Evolutionary conservation across 2,329 filamentous ascomycete species (phyloP).

Genomic region (Myotisia sp.): DNA sequence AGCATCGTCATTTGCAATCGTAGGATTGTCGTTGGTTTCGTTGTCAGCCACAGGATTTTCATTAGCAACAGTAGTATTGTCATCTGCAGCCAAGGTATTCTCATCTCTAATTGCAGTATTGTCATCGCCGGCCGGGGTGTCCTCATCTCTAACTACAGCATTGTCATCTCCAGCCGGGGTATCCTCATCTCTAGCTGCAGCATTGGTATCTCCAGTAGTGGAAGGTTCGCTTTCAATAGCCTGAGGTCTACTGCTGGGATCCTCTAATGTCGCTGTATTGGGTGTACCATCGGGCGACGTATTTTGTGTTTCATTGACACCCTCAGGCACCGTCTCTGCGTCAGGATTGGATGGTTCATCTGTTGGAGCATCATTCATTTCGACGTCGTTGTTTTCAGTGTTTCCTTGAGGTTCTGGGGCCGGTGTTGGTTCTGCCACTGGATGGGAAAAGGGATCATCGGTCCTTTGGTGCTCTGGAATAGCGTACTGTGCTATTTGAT

Average conservation of each 20-base stretch:
- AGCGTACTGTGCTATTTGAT: no score
- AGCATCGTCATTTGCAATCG: slow-evolving; percentile 7
- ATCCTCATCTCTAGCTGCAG: no score
- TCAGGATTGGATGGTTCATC: background rate
- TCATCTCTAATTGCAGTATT: no score
- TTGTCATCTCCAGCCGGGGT: no score
- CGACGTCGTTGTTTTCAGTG: slow-evolving; percentile 10
- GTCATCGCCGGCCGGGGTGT: background rate
- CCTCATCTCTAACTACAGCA: background rate
- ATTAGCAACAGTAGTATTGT: background rate
- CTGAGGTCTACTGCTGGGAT: background rate
- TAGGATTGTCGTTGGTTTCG: slow-evolving; percentile 2
- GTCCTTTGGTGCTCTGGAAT: no score
- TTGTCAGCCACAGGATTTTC: background rate
- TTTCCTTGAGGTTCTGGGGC: background rate
- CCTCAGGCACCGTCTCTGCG: background rate
- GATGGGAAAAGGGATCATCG: no score
- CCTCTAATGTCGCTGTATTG: no score
- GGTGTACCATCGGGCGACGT: no score
- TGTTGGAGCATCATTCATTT: slow-evolving; percentile 7
- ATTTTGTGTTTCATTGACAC: background rate
- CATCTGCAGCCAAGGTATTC: no score
- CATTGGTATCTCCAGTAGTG: background rate
- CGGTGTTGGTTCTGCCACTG: background rate
- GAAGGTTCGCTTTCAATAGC: background rate